Evolutionary conservation across 371 early-diverging fungal genomes (phyloP), one percentile per base, ranked within the genome.

Genomic region (Mucor saturninus): DNA sequence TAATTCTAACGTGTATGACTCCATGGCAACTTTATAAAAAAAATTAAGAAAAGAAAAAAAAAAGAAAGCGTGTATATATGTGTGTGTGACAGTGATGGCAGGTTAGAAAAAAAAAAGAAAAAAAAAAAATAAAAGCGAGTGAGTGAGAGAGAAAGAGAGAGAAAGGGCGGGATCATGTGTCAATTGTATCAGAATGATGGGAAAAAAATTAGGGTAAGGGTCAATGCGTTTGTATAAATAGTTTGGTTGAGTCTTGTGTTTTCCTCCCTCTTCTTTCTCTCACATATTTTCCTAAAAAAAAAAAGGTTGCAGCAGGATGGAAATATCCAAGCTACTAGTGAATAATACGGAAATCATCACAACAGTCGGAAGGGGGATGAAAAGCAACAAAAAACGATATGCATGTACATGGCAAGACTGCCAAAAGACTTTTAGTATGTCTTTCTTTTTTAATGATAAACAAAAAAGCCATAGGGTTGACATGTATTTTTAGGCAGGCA

Each of bases 1-100:
- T 8, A 80, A 56, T 31, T 87, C 87, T 38, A 85, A 64, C 2
- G 69, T 78, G 56, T 72, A 82, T n/a, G 85, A 77, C 67, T 86
- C 85, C 87, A 86, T 86, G 35, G 6, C 8, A 39, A 15, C 4
- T 28, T 48, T n/a, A 6, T 21, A 54, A 56, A 43, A 45, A 46
- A 21, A 51, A 64, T 29, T 9, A 59, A 9, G 59, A 43, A 55
- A 53, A 30, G 6, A 15, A 49, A 10, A 56, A 2, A 30, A 43
- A 53, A 45, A 38, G 2, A 37, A 43, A 28, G 10, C 10, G 14
- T 4, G 31, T 38, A 13, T 31, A 10, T 26, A n/a, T 11, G 21
- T 30, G 29, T 43, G 21, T 42, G 29, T 39, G 38, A 28, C 40
- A 5, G 37, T 14, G 10, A 13, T 30, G 30, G 51, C 51, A 15